Evolutionary conservation across 805 yeast species (phyloP), one percentile per base, ranked within the genome.

Genomic region (Metschnikowia sp.): DNA sequence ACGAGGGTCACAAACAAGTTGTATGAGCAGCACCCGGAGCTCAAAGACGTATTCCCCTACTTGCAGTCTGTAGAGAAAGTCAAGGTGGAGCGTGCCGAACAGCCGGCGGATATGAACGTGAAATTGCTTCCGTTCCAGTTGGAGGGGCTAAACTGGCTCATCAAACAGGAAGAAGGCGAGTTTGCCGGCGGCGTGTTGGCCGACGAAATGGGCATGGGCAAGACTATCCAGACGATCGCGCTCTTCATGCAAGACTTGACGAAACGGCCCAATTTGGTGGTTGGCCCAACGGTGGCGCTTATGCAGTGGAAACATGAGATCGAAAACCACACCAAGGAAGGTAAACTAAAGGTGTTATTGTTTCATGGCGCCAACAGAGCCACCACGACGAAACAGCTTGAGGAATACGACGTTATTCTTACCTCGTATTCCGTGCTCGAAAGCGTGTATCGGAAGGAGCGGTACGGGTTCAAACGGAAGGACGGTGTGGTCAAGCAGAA

Each of bases 161-260:
- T 79, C 11, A 75, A 81, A 41, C 98, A 92, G 67, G 98, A 92
- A 61, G 82, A 82, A 19, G 75, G 87, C 22, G 77, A 74, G 37
- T 92, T 86, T 65, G 75, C 78, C 12, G 99, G 99, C 26, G 99
- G 98, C 12, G 84, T 94, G 9, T 71, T 94, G 40, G 98, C 99
- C 5, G 99, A 94, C 71, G 99, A 94, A 67, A 94, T 94, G 99
- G 99, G 99, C 33, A 92, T 94, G 98, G 99, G 99, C 53, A 94
- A 94, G 60, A 94, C 99, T 0, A 91, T 94, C 42, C 99, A 94
- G 68, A 92, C 96, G 34, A 92, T 94, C 51, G 94, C 95, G 0
- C 68, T 94, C 39, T 79, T 94, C 60, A 81, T 91, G 82, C 65
- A 75, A 40, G 95, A 89, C 63, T 62, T 75, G 42, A 59, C 70